Conservation (phyloP, 371 early-diverging fungal species). For the Funneliformis caledonium region DNA sequence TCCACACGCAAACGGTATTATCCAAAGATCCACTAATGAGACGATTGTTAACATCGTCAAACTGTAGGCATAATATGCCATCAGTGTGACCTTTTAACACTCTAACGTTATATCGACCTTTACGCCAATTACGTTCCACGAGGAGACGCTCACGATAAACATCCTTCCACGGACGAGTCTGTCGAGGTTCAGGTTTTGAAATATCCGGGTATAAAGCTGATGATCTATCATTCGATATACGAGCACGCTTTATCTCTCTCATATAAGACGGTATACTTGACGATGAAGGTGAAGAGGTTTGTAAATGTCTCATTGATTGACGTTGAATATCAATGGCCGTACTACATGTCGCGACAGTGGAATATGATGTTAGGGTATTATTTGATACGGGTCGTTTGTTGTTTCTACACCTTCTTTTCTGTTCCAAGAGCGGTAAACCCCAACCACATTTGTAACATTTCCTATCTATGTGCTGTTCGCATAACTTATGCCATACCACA, state of each 20-base stretch:
- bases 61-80: conserved; percentile 88
- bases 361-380: neutral
- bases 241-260: conserved; percentile 5
- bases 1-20: conserved; percentile 82
- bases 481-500: conserved; percentile 92
- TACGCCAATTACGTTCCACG: conserved; percentile 87
- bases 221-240: conserved; percentile 3
- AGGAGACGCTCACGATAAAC: conserved; percentile 82
- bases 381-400: conserved; percentile 39
- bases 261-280: conserved; percentile 12
- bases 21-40: conserved; percentile 89
- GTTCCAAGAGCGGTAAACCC: conserved; percentile 76
- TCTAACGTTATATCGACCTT: conserved; percentile 63
- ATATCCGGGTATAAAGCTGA: neutral
- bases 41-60: conserved; percentile 70
- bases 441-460: conserved; percentile 96
- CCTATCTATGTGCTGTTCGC: conserved; percentile 95
- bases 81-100: conserved; percentile 78
- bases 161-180: conserved; percentile 77
- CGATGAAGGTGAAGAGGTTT: conserved; percentile 29
- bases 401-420: conserved; percentile 47
- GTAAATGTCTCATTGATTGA: conserved; percentile 6
- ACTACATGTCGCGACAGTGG: conserved; percentile 1
- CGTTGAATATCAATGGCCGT: neutral
- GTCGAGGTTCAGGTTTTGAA: neutral